These are phyloP conservation scores for Terfezia boudieri DNA, from an alignment of 495 filamentous ascomycete genomes.

Conservation along the genomic window DNA sequence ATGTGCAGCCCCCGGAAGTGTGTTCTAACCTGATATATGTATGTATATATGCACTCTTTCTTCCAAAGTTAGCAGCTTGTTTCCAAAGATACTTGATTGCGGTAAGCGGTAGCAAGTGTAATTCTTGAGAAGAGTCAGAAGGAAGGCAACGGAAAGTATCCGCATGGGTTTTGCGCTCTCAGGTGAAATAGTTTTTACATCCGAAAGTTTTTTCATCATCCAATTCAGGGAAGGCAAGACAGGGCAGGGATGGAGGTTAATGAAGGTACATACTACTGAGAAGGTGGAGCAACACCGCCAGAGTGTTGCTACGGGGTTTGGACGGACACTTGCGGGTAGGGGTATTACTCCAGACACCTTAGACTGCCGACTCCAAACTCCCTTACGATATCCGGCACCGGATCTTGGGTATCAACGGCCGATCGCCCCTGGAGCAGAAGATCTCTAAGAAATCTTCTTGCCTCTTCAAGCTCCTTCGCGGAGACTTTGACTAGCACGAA, in stretches of 20 bases:
- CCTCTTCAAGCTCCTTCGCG: constrained; percentile 37
- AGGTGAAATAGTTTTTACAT: constrained; percentile 13
- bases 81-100: too few relatives aligned
- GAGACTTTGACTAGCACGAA: constrained; percentile 79
- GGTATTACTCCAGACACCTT: constrained; percentile 25
- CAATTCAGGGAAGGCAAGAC: neutral
- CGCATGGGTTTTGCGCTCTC: constrained; percentile 15
- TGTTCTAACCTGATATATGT: too few relatives aligned
- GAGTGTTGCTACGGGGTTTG: too few relatives aligned
- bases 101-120: too few relatives aligned
- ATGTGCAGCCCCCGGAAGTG: too few relatives aligned
- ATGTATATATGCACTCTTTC: too few relatives aligned
- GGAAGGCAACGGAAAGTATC: constrained; percentile 18
- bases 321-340: too few relatives aligned
- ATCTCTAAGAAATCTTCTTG: constrained; percentile 34
- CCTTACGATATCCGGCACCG: constrained; percentile 18
- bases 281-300: too few relatives aligned
- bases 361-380: constrained; percentile 43
- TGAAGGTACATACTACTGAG: too few relatives aligned
- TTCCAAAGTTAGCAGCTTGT: too few relatives aligned
- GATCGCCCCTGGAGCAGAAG: constrained; percentile 26
- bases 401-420: constrained; percentile 26
- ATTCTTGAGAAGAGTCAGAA: constrained; percentile 8
- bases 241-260: too few relatives aligned
- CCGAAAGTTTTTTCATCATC: constrained; percentile 17